phyloP scores from a whole-genome alignment of 768 basidiomycete species.

The Russula brevipes region DNA sequence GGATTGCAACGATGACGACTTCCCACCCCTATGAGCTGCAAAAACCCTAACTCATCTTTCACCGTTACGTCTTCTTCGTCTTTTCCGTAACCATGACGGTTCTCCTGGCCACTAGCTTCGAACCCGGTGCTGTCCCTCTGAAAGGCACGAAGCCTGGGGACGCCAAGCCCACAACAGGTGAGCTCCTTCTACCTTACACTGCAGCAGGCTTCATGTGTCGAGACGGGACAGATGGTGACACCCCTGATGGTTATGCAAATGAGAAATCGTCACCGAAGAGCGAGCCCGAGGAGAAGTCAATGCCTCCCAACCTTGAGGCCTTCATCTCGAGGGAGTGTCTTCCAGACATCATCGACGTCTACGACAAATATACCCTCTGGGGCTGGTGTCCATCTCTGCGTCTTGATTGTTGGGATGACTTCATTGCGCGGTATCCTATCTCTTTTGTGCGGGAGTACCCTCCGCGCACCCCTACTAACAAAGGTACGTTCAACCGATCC shows the following conservation, averaged over 20 bases:
- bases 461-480: background rate
- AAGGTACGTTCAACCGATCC: slow-evolving; percentile 2
- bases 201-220: background rate
- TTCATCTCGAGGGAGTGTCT: slow-evolving; percentile 7
- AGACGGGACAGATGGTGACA: background rate
- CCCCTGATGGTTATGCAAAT: background rate
- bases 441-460: slow-evolving; percentile 4
- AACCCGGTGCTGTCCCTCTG: background rate
- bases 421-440: background rate
- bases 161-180: background rate
- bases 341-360: slow-evolving; percentile 6
- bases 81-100: background rate
- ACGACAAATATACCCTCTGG: background rate
- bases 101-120: background rate
- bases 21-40: background rate
- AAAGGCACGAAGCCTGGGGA: background rate
- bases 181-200: background rate
- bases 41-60: background rate
- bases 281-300: background rate
- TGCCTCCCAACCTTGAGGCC: background rate
- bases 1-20: background rate
- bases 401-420: background rate
- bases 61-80: background rate
- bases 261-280: background rate
- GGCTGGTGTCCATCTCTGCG: no score